Evolutionary conservation across 257 asterid genomes (phyloP), one percentile per base, ranked within the genome.

Genomic region (Solanum medicagineum): DNA sequence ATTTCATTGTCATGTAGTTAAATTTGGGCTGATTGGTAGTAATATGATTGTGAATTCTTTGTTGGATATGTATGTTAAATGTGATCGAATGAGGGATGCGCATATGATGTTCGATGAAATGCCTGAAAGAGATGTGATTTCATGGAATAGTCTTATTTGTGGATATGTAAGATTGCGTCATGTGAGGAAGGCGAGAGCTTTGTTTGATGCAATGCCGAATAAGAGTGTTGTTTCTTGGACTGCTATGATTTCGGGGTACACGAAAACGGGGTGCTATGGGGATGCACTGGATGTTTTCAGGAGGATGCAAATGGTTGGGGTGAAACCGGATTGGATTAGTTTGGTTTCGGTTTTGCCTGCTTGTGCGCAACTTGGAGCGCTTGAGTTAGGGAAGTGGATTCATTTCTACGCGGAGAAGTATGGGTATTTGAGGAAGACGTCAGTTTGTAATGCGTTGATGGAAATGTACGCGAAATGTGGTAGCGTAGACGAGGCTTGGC

Each of bases 401-500:
- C 98, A 94, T 83, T 91, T 90, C 56, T 93, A 91, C 5, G 94
- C 97, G 3, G 92, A 86, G 22, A 90, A 86, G 73, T 87, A 88
- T 0, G 94, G 93, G n/a, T 85, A 89, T 68, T 86, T 94, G 91
- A 86, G 84, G 15, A 93, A 86, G 87, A 91, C 87, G 6, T 14
- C 87, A 20, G 87, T 93, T 1, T 91, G 96, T 90, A 94, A 96
- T 68, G 97, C 98, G 6, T 40, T 96, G 89, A 92, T 93, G 40
- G 98, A 94, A 74, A 93, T 96, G 99, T 96, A 94, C 88, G 89
- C 94, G 0, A 96, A 92, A 88, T 94, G 98, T 83, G 98, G 98
- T 16, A 89, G 92, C 47, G 88, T 92, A 81, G 26, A 81, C 29
- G 87, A 92, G 84, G 97, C 95, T 16, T 24, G 85, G 91, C 95